Evolutionary conservation across 2,329 filamentous ascomycete species (phyloP).

Genomic region (Rasamsonia emersonii): DNA sequence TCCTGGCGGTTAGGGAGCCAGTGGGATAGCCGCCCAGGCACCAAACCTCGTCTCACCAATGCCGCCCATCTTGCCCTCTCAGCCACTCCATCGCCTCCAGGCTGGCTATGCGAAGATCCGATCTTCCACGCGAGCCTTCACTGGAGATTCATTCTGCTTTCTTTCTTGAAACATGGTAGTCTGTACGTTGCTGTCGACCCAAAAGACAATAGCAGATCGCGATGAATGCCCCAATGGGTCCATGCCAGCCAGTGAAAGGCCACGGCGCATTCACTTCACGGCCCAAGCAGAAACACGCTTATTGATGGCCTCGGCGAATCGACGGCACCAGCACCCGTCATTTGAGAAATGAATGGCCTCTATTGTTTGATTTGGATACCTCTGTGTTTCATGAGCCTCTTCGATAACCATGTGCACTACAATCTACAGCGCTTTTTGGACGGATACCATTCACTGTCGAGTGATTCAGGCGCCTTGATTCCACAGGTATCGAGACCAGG

Average conservation of each 20-base stretch:
- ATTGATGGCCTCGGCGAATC: not conserved
- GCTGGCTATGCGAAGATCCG: no score
- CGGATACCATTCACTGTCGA: no score
- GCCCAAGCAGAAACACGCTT: not conserved
- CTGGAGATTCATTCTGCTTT: no score
- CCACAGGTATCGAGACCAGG: no score
- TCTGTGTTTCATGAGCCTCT: slow-evolving; percentile 8
- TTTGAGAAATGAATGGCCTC: slow-evolving; percentile 7
- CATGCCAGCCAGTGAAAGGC: no score
- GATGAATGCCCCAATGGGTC: not conserved
- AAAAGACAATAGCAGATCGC: no score
- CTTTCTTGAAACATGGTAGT: no score
- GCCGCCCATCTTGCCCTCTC: not conserved
- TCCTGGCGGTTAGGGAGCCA: not conserved
- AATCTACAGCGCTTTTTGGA: no score
- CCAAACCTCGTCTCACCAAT: not conserved
- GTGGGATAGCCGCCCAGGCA: not conserved
- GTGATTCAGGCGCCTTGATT: no score
- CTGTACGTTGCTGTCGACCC: no score
- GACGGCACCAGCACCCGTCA: slow-evolving; percentile 4
- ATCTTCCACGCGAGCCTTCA: no score
- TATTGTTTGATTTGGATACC: slow-evolving; percentile 5
- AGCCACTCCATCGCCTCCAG: not conserved
- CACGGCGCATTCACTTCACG: not conserved
- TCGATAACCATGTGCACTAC: not conserved